These are phyloP conservation scores for Aspergillus sclerotioniger DNA, from an alignment of 495 filamentous ascomycete genomes.

Conservation along the genomic window DNA sequence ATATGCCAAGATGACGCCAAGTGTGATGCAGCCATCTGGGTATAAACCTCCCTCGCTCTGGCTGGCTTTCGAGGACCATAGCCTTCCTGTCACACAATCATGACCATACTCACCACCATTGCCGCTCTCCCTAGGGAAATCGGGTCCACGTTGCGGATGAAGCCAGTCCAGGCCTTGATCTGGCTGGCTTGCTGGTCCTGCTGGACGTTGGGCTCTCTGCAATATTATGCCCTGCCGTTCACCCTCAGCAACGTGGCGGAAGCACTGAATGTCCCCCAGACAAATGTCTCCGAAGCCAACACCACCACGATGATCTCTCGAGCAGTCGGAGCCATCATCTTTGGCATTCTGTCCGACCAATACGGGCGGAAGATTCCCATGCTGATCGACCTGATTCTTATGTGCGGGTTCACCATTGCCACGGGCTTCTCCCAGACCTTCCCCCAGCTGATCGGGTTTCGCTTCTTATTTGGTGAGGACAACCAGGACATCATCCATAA, in stretches of 20 bases:
- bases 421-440: neutral
- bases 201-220: neutral
- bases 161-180: neutral
- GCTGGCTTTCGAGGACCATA: too few species aligned
- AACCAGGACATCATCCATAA: too few species aligned
- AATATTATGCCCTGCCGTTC: neutral
- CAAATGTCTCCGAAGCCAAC: neutral
- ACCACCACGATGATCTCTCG: neutral
- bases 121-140: neutral
- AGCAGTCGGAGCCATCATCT: neutral
- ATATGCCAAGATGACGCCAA: neutral
- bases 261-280: neutral
- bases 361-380: neutral
- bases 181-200: neutral
- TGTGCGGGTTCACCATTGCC: neutral
- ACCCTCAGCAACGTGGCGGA: neutral
- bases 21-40: neutral
- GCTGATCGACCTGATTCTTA: neutral
- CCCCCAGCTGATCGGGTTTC: neutral
- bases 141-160: neutral
- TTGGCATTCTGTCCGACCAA: neutral
- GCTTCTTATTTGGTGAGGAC: neutral
- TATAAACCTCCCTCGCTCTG: neutral
- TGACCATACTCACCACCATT: neutral
- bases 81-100: neutral